Conservation (phyloP, 345 rosid species). For the Eucalyptus grandis region DNA sequence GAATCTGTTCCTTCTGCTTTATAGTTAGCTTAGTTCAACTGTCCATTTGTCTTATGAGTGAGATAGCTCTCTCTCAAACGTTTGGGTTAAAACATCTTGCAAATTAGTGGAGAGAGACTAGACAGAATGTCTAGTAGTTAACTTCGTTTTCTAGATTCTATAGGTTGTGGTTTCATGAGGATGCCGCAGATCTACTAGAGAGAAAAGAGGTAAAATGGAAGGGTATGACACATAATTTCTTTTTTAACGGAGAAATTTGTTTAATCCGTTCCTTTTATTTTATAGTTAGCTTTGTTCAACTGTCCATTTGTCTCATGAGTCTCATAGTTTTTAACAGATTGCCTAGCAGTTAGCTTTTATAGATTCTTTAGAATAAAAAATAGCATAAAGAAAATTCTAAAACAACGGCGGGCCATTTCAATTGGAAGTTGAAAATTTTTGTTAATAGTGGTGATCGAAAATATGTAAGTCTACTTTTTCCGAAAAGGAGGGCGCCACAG, state of each 20-base stretch:
- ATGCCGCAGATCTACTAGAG: too few species aligned
- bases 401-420: accelerated
- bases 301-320: too few species aligned
- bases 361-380: neutral
- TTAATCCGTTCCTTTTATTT: too few species aligned
- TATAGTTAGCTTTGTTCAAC: too few species aligned
- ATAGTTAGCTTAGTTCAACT: neutral
- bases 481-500: too few species aligned
- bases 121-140: accelerated
- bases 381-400: neutral
- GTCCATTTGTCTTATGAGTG: neutral
- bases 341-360: neutral
- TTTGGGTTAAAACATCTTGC: neutral
- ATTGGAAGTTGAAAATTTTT: neutral
- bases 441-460: neutral
- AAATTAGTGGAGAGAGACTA: neutral
- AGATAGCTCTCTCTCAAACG: neutral
- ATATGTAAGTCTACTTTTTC: too few species aligned
- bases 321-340: too few species aligned
- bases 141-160: neutral
- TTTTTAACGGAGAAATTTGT: too few species aligned
- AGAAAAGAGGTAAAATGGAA: too few species aligned
- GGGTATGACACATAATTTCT: too few species aligned
- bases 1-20: neutral
- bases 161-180: too few species aligned